Evolutionary conservation across 768 basidiomycete genomes (phyloP).

Genomic region (Boletus subcaerulescens): DNA sequence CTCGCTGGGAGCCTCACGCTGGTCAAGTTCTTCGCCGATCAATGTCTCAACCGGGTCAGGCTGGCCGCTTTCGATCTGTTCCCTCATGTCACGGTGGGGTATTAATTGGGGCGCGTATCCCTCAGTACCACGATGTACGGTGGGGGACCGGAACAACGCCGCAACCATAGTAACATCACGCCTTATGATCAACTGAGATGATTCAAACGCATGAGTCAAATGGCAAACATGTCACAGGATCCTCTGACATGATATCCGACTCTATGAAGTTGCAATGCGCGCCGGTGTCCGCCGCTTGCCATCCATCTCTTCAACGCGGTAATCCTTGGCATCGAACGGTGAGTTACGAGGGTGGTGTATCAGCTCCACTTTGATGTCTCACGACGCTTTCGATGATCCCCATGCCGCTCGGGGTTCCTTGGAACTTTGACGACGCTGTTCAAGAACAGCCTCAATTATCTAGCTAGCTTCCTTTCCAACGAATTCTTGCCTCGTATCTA

Average conservation of each 20-base stretch:
- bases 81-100: no score
- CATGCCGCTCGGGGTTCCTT: constrained; percentile 45
- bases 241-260: background rate
- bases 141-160: no score
- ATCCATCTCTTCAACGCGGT: background rate
- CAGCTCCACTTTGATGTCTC: background rate
- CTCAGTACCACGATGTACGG: no score
- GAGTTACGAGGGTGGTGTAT: background rate
- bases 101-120: no score
- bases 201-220: no score
- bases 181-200: background rate
- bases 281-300: background rate
- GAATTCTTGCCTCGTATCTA: constrained; percentile 39
- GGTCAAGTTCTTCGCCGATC: no score
- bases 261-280: background rate
- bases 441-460: constrained; percentile 52
- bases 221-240: no score
- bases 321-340: background rate
- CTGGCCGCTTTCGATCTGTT: background rate
- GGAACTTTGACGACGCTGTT: constrained; percentile 51
- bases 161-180: no score
- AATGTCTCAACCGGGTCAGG: no score
- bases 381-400: background rate
- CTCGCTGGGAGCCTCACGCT: no score
- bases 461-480: constrained; percentile 52